Evolutionary conservation across 768 basidiomycete genomes (phyloP).

Genomic region (Brasilioporus rufonigricans): DNA sequence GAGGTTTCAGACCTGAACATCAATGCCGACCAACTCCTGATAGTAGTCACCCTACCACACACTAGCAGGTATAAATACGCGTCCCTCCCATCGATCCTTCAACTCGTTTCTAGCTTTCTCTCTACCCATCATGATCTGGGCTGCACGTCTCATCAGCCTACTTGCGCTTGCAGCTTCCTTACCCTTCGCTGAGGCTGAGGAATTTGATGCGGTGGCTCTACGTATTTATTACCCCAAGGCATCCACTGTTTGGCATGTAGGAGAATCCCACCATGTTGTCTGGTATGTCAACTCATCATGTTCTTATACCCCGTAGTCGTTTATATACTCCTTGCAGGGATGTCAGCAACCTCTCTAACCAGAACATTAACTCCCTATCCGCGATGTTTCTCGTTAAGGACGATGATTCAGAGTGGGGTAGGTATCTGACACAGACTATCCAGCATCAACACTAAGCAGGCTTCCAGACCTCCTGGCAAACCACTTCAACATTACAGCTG

Average conservation of each 20-base stretch:
- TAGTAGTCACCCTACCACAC: background rate
- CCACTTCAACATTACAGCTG: no score
- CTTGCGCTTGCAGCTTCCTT: no score
- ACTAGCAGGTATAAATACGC: constrained; percentile 7
- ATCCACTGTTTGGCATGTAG: accelerated
- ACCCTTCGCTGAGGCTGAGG: constrained; percentile 4
- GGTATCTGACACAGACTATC: no score
- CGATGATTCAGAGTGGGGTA: no score
- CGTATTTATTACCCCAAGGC: constrained; percentile 20
- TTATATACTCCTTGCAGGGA: constrained; percentile 26
- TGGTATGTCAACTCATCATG: constrained; percentile 27
- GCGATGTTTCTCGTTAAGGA: constrained; percentile 30
- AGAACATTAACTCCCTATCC: constrained; percentile 34
- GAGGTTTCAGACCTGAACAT: background rate
- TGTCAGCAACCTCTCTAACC: constrained; percentile 18
- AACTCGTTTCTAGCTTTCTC: background rate
- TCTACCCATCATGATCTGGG: constrained; percentile 1
- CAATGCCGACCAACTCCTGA: background rate
- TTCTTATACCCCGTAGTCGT: no score
- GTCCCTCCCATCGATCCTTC: no score
- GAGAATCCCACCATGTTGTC: constrained; percentile 5
- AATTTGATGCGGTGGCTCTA: constrained; percentile 29
- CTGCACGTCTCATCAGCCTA: constrained; percentile 1
- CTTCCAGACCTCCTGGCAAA: no score
- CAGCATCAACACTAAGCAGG: no score